These are phyloP conservation scores for Phytophthora cactorum DNA, from an alignment of 352 stramenopile species.

Conservation along the genomic window DNA sequence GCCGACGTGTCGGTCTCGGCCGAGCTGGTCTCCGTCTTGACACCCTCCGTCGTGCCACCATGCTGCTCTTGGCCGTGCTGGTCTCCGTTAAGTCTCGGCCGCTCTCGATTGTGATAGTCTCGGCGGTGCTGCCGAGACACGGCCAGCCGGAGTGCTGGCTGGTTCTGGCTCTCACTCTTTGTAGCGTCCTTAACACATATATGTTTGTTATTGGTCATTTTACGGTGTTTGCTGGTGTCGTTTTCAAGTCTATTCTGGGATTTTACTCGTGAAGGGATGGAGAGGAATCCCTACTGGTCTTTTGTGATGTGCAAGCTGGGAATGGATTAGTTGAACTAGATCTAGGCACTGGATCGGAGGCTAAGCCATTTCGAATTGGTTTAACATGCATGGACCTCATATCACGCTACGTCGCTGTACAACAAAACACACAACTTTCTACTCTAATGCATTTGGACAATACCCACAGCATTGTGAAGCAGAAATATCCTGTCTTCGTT, in stretches of 20 bases:
- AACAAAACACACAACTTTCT: too few species aligned
- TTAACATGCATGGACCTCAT: not conserved
- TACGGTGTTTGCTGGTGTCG: not conserved
- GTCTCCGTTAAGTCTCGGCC: not conserved
- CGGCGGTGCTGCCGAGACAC: too few species aligned
- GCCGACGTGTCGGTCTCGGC: not conserved
- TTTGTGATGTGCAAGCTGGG: not conserved
- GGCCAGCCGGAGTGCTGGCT: not conserved
- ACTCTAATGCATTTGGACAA: too few species aligned
- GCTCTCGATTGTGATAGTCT: not conserved
- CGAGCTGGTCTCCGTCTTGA: not conserved
- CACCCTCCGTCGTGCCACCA: not conserved
- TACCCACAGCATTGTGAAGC: too few species aligned
- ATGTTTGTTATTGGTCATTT: not conserved
- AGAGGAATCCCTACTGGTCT: not conserved
- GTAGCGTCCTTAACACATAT: not conserved
- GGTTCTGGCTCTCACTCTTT: not conserved
- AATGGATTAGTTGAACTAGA: not conserved
- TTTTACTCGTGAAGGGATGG: not conserved
- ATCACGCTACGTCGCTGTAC: not conserved
- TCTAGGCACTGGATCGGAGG: not conserved
- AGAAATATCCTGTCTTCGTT: too few species aligned
- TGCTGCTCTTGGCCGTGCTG: not conserved
- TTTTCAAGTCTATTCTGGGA: not conserved
- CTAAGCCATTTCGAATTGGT: not conserved